Evolutionary conservation across 106 monocot species (phyloP).

Genomic region (Hemerocallis citrina): DNA sequence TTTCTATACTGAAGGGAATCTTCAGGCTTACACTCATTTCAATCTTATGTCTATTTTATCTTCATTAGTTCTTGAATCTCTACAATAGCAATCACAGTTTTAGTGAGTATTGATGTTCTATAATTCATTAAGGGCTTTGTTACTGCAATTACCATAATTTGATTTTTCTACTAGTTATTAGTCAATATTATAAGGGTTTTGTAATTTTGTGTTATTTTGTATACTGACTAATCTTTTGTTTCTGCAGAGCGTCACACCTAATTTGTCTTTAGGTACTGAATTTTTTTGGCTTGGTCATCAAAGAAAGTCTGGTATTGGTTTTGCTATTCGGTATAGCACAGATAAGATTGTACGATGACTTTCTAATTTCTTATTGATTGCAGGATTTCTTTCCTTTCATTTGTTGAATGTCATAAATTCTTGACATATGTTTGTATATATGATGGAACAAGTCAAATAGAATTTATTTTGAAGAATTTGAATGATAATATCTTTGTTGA

Average conservation of each 20-base stretch:
- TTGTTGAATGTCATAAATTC: background rate
- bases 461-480: background rate
- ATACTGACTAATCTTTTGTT: background rate
- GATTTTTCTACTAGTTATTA: too few relatives aligned
- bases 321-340: constrained; percentile 85
- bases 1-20: too few relatives aligned
- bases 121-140: too few relatives aligned
- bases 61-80: too few relatives aligned
- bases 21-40: too few relatives aligned
- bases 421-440: background rate
- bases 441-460: too few relatives aligned
- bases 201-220: background rate
- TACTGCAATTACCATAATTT: too few relatives aligned
- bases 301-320: constrained; percentile 94
- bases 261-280: constrained; percentile 77
- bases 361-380: background rate
- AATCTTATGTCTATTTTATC: too few relatives aligned
- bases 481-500: background rate
- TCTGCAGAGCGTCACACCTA: constrained; percentile 80
- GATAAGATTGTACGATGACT: constrained; percentile 75
- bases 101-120: too few relatives aligned
- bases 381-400: background rate
- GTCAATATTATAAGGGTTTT: too few relatives aligned
- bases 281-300: constrained; percentile 97
- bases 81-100: too few relatives aligned